Percentiles rank a stretch among this genome's conserved stretches.
phyloP scores from a whole-genome alignment of 2,329 filamentous ascomycete genomes.

The Colletotrichum noveboracense region DNA sequence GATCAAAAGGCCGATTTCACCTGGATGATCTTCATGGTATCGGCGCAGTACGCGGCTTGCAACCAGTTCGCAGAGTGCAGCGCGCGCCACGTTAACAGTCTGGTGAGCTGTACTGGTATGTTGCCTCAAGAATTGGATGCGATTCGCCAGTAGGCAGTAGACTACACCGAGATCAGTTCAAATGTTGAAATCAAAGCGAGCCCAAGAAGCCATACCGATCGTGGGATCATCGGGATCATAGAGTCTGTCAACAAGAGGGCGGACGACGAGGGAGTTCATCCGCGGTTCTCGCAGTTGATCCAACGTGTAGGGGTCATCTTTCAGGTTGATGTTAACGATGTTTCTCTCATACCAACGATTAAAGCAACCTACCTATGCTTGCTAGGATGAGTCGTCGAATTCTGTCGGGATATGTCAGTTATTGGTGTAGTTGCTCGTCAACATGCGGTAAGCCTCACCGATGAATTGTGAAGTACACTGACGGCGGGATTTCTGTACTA shows the following conservation, averaged over 20 bases:
- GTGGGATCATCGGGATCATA: constrained; percentile 71
- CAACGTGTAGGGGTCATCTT: constrained; percentile 51
- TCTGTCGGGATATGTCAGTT: background rate
- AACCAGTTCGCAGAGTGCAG: constrained; percentile 71
- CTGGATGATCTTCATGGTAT: constrained; percentile 71
- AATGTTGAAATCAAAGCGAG: no score
- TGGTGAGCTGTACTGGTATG: constrained; percentile 71
- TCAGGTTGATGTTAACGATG: no score
- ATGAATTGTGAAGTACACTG: constrained; percentile 16
- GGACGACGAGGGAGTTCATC: constrained; percentile 70
- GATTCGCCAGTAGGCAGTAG: constrained; percentile 75
- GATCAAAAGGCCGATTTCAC: constrained; percentile 65
- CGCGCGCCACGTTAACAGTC: constrained; percentile 72
- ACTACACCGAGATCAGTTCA: constrained; percentile 42
- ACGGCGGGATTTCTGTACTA: background rate
- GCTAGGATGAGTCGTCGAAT: constrained; percentile 10
- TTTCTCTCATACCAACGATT: no score
- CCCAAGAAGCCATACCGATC: constrained; percentile 46
- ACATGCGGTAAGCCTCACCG: background rate
- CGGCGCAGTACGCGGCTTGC: constrained; percentile 70
- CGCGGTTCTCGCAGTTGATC: constrained; percentile 71
- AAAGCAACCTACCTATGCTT: background rate
- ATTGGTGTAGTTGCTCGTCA: background rate
- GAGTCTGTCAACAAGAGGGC: constrained; percentile 70
- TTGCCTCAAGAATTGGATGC: constrained; percentile 72